These are phyloP conservation scores for Apiospora saccharicola DNA, from an alignment of 2,329 filamentous ascomycete genomes.

Conservation along the genomic window DNA sequence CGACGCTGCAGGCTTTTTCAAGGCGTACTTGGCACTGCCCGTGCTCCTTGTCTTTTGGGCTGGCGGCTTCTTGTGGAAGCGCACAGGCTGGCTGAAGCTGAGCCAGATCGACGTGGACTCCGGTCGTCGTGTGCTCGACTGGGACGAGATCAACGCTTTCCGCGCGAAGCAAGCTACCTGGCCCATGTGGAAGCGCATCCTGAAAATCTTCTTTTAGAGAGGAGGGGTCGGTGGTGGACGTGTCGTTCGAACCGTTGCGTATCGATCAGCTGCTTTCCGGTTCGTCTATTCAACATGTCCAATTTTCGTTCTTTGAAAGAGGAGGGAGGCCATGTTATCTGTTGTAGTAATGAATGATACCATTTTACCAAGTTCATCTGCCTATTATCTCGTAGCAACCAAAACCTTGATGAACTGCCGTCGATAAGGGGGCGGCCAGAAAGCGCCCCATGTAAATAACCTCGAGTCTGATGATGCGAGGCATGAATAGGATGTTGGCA, in stretches of 20 bases:
- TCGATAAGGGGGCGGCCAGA: not conserved
- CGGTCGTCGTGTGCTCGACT: conserved; percentile 68
- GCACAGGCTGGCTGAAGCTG: conserved; percentile 62
- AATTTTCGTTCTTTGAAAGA: not conserved
- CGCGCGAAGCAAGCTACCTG: conserved; percentile 52
- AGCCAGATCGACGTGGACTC: conserved; percentile 72
- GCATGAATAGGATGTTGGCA: too few relatives aligned
- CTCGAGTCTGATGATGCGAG: not conserved
- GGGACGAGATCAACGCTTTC: conserved; percentile 62
- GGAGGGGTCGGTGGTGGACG: not conserved
- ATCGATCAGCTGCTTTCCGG: not conserved
- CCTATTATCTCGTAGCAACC: not conserved
- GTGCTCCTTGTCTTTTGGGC: conserved; percentile 62
- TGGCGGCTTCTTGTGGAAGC: conserved; percentile 69
- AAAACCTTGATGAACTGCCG: not conserved
- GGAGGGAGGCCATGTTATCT: not conserved
- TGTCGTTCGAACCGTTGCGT: not conserved
- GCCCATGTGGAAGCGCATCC: conserved; percentile 53
- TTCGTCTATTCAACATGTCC: not conserved
- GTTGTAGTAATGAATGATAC: conserved; percentile 16
- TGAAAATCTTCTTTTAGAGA: conserved; percentile 43
- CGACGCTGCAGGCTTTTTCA: conserved; percentile 57
- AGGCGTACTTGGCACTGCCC: conserved; percentile 60
- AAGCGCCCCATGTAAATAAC: too few relatives aligned
- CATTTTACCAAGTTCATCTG: not conserved